These are phyloP conservation scores for Ophiostoma himal-ulmi DNA, from an alignment of 2,329 filamentous ascomycete species.

Conservation along the genomic window DNA sequence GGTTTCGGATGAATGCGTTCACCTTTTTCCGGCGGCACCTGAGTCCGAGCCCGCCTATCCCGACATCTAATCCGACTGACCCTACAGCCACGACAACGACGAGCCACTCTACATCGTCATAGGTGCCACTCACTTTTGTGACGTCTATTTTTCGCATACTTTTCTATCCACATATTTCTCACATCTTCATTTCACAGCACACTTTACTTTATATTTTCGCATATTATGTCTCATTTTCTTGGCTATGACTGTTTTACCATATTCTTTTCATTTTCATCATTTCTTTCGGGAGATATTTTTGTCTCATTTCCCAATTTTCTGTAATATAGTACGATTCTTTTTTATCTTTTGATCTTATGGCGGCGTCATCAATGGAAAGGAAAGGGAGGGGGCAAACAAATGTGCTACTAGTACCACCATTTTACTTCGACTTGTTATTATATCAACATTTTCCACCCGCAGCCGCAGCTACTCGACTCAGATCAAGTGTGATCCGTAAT, in stretches of 20 bases:
- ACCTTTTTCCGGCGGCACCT: constrained; percentile 52
- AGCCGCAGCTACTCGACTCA: not conserved
- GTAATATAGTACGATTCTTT: constrained; percentile 12
- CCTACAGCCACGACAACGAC: not conserved
- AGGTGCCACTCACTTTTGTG: not conserved
- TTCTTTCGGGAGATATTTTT: not conserved
- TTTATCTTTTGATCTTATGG: not conserved
- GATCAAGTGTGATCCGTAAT: not conserved
- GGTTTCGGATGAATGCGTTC: constrained; percentile 58
- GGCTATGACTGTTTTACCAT: not conserved
- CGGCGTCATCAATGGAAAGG: constrained; percentile 12
- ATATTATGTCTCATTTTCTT: constrained; percentile 10
- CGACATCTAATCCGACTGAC: constrained; percentile 21
- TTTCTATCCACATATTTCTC: not conserved
- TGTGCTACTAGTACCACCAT: constrained; percentile 6
- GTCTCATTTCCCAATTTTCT: not conserved
- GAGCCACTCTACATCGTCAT: constrained; percentile 5
- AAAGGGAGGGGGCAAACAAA: constrained; percentile 10
- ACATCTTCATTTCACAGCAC: constrained; percentile 7
- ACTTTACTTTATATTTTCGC: not conserved
- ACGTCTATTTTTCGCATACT: no score
- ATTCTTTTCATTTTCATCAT: not conserved
- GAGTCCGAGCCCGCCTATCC: constrained; percentile 35
- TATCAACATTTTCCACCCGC: not conserved
- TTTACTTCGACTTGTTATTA: not conserved